phyloP scores from a whole-genome alignment of 2,329 filamentous ascomycete genomes.

The Rutstroemia sp. region DNA sequence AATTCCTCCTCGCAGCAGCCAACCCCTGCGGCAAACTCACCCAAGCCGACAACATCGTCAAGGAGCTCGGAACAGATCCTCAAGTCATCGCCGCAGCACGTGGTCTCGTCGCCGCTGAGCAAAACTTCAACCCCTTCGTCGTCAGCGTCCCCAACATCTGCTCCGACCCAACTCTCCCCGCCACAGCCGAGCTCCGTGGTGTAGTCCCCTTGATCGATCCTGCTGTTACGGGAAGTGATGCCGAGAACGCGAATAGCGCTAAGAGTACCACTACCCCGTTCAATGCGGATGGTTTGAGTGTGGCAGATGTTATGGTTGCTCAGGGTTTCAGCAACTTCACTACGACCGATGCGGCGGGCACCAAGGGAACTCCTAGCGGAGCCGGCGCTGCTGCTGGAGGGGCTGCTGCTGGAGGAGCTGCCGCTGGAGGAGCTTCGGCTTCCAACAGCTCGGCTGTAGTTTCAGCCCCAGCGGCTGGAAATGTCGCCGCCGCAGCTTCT shows the following conservation, averaged over 20 bases:
- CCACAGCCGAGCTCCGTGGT: conserved; percentile 52
- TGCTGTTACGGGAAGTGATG: conserved; percentile 46
- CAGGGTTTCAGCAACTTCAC: conserved; percentile 59
- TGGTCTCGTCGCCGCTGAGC: conserved; percentile 58
- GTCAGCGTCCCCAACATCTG: conserved; percentile 55
- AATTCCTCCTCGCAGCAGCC: conserved; percentile 55
- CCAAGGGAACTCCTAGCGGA: conserved; percentile 27
- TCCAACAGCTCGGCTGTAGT: conserved; percentile 9
- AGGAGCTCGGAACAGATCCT: conserved; percentile 51
- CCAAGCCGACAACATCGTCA: conserved; percentile 57
- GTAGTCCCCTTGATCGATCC: conserved; percentile 63
- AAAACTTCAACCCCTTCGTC: conserved; percentile 65
- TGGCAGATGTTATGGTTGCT: conserved; percentile 55
- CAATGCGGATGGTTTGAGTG: conserved; percentile 51
- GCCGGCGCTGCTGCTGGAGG: not conserved
- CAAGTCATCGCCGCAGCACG: conserved; percentile 54
- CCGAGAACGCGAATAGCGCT: conserved; percentile 53
- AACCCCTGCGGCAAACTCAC: conserved; percentile 59
- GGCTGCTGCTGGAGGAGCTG: not conserved
- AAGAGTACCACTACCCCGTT: conserved; percentile 47
- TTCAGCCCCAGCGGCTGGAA: conserved; percentile 6
- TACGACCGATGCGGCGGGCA: conserved; percentile 30
- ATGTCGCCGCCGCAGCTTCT: conserved; percentile 3
- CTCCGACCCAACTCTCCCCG: conserved; percentile 53
- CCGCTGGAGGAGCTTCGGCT: conserved; percentile 10